Base-by-base conservation (phyloP, 148 eudicot genomes). In the Beta vulgaris region DNA sequence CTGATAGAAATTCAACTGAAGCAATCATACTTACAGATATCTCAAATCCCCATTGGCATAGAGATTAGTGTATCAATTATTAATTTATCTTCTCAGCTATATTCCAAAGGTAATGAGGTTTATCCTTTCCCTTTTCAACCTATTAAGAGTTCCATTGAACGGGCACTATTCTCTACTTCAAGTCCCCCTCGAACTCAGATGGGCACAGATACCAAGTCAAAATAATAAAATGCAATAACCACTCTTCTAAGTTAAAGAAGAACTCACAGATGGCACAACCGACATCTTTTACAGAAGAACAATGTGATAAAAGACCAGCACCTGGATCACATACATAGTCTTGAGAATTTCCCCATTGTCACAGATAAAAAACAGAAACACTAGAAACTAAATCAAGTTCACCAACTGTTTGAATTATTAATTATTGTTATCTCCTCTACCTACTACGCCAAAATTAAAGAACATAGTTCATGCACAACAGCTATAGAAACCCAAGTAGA, bases 211-310 rank as follows among this genome's bases (percentile, higher is more conserved):
- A 57, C 55, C 54, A 81, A 73, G 55, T 49, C 68, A 80, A 51
- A 74, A 80, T 49, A 74, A 79, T 36, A 75, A 79, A 77, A 79
- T 66, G 78, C 49, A 80, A 76, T 68, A 75, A 82, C 68, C 88
- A 82, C 85, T 77, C 84, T 73, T 86, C 88, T 85, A 78, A 85
- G 89, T 82, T 83, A 85, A 76, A 76, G 92, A 80, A 83, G 82
- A 90, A 92, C 92, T 90, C 97, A 90, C 91, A 90, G 92, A 90
- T 79, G 85, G 79, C 85, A 88, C 78, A 86, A 88, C 83, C 80
- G 88, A 83, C 84, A 88, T 85, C 83, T 82, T 85, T 86, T 83
- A 91, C 76, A 90, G 92, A 92, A 88, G 93, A 88, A 81, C 73
- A 77, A 86, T 86, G 74, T 81, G 88, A 86, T 84, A 81, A 84